Evolutionary conservation across 176 grass and related monocot genomes (phyloP), one percentile per base, ranked within the genome.

Genomic region (Musa acuminata): DNA sequence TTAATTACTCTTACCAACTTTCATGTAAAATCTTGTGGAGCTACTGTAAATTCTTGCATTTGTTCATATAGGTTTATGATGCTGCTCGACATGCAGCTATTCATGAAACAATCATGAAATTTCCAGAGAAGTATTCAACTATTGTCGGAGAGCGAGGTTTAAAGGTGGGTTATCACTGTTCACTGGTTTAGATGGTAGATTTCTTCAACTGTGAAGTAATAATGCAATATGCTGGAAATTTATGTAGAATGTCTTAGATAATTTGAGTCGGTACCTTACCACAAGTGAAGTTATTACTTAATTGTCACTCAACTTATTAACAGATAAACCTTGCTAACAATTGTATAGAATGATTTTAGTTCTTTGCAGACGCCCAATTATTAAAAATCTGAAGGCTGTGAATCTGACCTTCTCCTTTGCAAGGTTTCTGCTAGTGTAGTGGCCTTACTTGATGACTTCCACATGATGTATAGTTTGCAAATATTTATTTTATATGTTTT

Each of bases 111-210:
- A 89, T 98, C 64, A 89, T 91, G 87, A 98, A 85, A 43, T 98
- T 98, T 79, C 95, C 95, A 0, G 90, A 91, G 16, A 93, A 89
- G 67, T 98, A 91, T 79, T 78, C 89, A 50, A 98, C 95, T 53
- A 74, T 98, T 77, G 95, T 98, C 75, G 95, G 95, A 84, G 95
- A 98, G 73, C 82, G 95, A 84, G 95, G 95, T 62, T 82, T 98
- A 77, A 98, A 98, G 90, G 95, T 93, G 78, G 83, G 82, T 79
- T 55, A 54, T 64, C 55, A 35, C 59, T 71, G 24, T 84, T 81
- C 12, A 67, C 2, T 53, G 10, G 71, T 26, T 76, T 52, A 79
- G 73, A 72, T 85, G 52, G 9, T 12, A 35, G 14, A n/a, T 29
- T 74, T 17, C 21, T 55, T 53, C n/a, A 14, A 54, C 22, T 55